Evolutionary conservation across 2,329 filamentous ascomycete genomes (phyloP).

Genomic region (Mycosphaerella sp.): DNA sequence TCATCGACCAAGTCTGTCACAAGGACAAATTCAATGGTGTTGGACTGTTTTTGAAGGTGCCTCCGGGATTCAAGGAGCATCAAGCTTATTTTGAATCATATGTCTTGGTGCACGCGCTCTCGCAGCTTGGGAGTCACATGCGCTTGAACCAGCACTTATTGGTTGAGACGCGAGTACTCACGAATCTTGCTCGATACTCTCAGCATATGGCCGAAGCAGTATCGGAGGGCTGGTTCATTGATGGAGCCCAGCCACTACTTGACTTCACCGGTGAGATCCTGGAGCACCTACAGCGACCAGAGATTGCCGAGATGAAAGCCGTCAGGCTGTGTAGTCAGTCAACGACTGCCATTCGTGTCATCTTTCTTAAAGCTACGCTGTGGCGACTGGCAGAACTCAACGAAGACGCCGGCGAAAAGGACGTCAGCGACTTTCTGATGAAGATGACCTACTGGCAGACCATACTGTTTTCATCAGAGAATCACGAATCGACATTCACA

Average conservation of each 20-base stretch:
- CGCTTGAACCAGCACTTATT: slow-evolving; percentile 66
- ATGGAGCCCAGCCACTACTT: slow-evolving; percentile 73
- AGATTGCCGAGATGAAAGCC: slow-evolving; percentile 72
- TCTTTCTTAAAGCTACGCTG: slow-evolving; percentile 72
- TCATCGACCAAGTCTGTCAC: slow-evolving; percentile 75
- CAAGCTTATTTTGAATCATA: slow-evolving; percentile 95
- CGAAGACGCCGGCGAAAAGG: slow-evolving; percentile 54
- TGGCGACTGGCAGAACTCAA: slow-evolving; percentile 80
- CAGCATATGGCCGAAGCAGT: slow-evolving; percentile 80
- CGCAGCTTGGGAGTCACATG: slow-evolving; percentile 63
- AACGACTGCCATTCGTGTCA: slow-evolving; percentile 66
- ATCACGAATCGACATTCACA: slow-evolving; percentile 72
- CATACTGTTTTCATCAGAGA: slow-evolving; percentile 72
- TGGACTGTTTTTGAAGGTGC: slow-evolving; percentile 76
- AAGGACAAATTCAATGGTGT: slow-evolving; percentile 90
- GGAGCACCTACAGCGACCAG: slow-evolving; percentile 82
- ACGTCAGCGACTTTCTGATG: slow-evolving; percentile 67
- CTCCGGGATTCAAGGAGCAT: slow-evolving; percentile 88
- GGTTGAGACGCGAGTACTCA: slow-evolving; percentile 74
- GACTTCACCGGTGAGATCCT: slow-evolving; percentile 81
- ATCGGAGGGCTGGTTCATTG: slow-evolving; percentile 94
- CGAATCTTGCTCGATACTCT: slow-evolving; percentile 76
- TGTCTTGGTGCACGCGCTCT: slow-evolving; percentile 67
- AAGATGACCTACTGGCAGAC: slow-evolving; percentile 95
- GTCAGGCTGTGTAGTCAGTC: slow-evolving; percentile 88